Evolutionary conservation across 305 asterid genomes (phyloP).

Genomic region (Solanum hybrid): DNA sequence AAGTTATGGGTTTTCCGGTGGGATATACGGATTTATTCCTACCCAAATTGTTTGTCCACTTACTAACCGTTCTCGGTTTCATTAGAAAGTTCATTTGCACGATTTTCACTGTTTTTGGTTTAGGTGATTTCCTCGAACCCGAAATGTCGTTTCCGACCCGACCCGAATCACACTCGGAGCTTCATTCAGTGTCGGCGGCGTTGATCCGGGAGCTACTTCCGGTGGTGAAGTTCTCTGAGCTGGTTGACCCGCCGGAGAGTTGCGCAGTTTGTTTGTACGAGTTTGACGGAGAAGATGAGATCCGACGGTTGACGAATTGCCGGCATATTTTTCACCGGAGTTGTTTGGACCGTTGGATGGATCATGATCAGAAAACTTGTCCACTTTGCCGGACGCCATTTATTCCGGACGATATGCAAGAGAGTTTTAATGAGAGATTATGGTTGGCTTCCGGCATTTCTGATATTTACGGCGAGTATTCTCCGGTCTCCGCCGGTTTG

Average conservation of each 20-base stretch:
- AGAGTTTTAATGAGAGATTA: conserved; percentile 47
- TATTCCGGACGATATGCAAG: conserved; percentile 68
- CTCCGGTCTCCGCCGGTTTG: conserved; percentile 38
- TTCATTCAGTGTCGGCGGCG: conserved; percentile 41
- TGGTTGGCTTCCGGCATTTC: conserved; percentile 69
- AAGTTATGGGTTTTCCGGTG: conserved; percentile 72
- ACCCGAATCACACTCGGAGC: conserved; percentile 25
- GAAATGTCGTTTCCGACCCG: conserved; percentile 30
- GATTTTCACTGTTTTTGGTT: conserved; percentile 34
- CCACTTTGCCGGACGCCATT: conserved; percentile 62
- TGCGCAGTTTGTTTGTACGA: conserved; percentile 67
- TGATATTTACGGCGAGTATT: conserved; percentile 54
- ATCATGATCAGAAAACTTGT: conserved; percentile 76
- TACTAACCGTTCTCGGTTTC: conserved; percentile 44
- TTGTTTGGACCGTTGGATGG: conserved; percentile 86
- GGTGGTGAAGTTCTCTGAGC: conserved; percentile 51
- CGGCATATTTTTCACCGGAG: conserved; percentile 57
- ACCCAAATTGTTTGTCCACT: conserved; percentile 54
- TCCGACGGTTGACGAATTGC: conserved; percentile 59
- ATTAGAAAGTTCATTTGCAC: conserved; percentile 33
- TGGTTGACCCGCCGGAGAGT: conserved; percentile 41
- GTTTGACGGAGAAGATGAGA: conserved; percentile 50
- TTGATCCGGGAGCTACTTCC: conserved; percentile 63
- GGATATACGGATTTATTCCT: conserved; percentile 64
- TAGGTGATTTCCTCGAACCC: conserved; percentile 66